Evolutionary conservation across 2,329 filamentous ascomycete species (phyloP), one percentile per base, ranked within the genome.

Genomic region (Hymenoscyphus linearis): DNA sequence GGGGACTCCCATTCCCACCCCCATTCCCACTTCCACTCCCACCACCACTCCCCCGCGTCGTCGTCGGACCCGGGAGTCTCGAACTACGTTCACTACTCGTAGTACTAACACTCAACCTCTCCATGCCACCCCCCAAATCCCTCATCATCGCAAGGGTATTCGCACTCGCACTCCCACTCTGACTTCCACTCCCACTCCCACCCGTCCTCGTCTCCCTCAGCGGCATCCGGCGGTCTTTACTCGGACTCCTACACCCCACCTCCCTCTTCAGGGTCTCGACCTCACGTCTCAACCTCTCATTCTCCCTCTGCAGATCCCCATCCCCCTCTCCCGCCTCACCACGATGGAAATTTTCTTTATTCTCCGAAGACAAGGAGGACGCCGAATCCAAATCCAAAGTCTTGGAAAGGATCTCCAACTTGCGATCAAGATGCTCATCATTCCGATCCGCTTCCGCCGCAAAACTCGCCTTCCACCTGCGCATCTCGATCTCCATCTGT

Each of bases 361-460:
- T 77, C 7, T 80, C 76, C 12, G 79, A 76, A 57, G 79, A 75
- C 31, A 7, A 31, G 31, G 31, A 31, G 2, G 31, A 7, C 31
- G 31, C n/a, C n/a, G n/a, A n/a, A 44, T 2, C 52, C 57, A 71
- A 71, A 66, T 69, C 66, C 71, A 73, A 78, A 10, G 82, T 81
- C 58, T 83, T 78, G 60, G 85, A 82, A 36, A 90, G 76, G 25
- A 91, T 81, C 62, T 91, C 93, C 7, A 96, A 82, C 76, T 99
- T 99, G 66, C 85, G 85, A 73, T 98, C 93, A 71, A 95, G 83
- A 74, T 96, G 91, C 72, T 90, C 90, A 63, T 96, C 91, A 58
- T 86, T 86, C 52, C 86, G 84, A 68, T 96, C 92, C 64, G 85
- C 83, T 73, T 97, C 92, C 4, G 88, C 84, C 18, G 90, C 88